Evolutionary conservation across 805 yeast species (phyloP).

Genomic region (Wickerhamiella vanderwaltii): DNA sequence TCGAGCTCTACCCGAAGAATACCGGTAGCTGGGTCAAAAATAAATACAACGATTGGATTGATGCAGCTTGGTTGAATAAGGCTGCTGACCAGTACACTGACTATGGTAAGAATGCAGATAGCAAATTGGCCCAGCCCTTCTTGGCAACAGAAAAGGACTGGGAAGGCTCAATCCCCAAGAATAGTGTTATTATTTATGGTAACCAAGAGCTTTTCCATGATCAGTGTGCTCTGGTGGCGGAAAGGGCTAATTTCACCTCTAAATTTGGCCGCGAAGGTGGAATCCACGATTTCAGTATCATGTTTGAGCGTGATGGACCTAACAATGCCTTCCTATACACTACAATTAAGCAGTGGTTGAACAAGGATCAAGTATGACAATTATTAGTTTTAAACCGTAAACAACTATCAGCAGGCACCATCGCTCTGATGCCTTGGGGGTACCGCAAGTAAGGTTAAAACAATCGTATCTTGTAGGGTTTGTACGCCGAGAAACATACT

Average conservation of each 20-base stretch:
- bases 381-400: no score
- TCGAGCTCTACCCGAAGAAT: conserved; percentile 1
- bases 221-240: background rate
- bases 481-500: no score
- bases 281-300: conserved; percentile 4
- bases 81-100: background rate
- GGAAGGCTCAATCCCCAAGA: background rate
- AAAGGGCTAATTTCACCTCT: background rate
- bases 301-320: background rate
- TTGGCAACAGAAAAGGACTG: conserved; percentile 2
- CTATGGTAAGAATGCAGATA: background rate
- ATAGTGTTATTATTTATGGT: background rate
- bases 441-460: no score
- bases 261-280: background rate
- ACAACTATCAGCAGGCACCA: no score
- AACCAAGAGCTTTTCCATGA: conserved; percentile 1
- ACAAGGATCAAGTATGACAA: no score
- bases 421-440: no score
- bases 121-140: conserved; percentile 2
- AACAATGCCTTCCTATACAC: background rate
- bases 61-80: background rate
- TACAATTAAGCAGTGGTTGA: conserved; percentile 1
- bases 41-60: background rate
- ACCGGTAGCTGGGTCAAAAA: conserved; percentile 1
- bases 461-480: no score